Evolutionary conservation across 225 moss, liverwort and hornwort species (phyloP), one percentile per base, ranked within the genome.

Genomic region (Pleurozium schreberi): DNA sequence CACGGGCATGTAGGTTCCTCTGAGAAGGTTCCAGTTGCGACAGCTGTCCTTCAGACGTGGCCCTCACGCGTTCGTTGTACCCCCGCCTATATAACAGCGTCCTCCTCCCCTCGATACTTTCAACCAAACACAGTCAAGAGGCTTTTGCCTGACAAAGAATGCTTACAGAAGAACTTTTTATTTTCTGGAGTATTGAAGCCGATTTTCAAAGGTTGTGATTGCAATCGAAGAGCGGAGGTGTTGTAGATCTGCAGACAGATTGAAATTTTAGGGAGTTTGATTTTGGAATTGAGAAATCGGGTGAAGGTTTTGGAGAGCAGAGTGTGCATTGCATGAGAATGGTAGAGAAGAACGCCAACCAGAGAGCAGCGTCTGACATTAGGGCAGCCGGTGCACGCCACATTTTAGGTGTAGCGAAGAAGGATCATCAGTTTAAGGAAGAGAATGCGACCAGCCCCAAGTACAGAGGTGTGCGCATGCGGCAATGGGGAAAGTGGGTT

Each of bases 401-500:
- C 38, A 40, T 33, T 34, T 21, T 92, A 8, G 90, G 85, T 40
- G 92, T 91, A 33, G 18, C 60, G 83, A 94, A 91, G 90, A 89
- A 84, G 88, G 60, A 17, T 8, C 87, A 64, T 30, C 87, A 82
- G 23, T 92, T 90, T 3, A 87, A 91, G 67, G 90, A 87, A 18
- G 86, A 88, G 34, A 87, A 26, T 75, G 58, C 63, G 30, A 57
- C 83, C 14, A 91, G 92, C 30, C 90, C 92, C 6, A 94, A 93
- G 90, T 93, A 91, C 62, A 84, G 88, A 42, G 93, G 93, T 13
- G 93, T 93, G 64, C 90, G 93, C 8, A 93, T 93, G 93, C 89
- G 93, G 19, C 92, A 92, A 89, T 93, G 93, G 93, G 93, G 93
- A 1, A 93, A 93, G 30, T 93, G 93, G 93, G 93, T 93, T 13